Percentiles rank a stretch among this genome's conserved stretches.
Evolutionary conservation across 169 alveolate species (phyloP).

Genomic region (Plasmodium inui): DNA sequence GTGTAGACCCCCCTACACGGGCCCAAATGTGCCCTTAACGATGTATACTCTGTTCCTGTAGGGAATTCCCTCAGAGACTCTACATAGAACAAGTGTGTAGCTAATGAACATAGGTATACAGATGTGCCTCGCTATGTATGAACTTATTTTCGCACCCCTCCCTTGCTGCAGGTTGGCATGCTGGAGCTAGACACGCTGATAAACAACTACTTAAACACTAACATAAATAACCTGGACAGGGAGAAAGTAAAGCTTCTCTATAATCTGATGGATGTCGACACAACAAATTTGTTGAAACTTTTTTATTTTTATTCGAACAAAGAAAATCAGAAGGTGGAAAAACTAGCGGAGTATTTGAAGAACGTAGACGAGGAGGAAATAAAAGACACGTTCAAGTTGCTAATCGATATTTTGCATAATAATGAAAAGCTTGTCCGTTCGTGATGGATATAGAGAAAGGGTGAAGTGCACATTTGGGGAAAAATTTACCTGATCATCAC

Average conservation of each 20-base stretch:
- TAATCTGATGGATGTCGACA: constrained; percentile 43
- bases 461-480: background rate
- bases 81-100: background rate
- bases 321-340: constrained; percentile 21
- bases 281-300: constrained; percentile 37
- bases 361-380: constrained; percentile 33
- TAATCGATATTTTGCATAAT: constrained; percentile 32
- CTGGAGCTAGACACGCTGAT: constrained; percentile 57
- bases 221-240: constrained; percentile 30
- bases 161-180: constrained; percentile 41
- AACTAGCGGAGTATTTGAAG: constrained; percentile 15
- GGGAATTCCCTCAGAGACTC: background rate
- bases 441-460: background rate
- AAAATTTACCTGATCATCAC: background rate
- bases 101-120: background rate
- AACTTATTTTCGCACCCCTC: background rate
- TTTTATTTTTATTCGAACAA: constrained; percentile 53
- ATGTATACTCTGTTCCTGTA: background rate
- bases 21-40: background rate
- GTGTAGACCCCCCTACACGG: background rate
- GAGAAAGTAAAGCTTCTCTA: constrained; percentile 31
- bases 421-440: constrained; percentile 12
- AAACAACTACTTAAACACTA: constrained; percentile 42
- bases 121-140: background rate
- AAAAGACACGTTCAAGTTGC: constrained; percentile 32